Base-by-base conservation (phyloP, 495 filamentous ascomycete genomes). In the Penicillium angulare region DNA sequence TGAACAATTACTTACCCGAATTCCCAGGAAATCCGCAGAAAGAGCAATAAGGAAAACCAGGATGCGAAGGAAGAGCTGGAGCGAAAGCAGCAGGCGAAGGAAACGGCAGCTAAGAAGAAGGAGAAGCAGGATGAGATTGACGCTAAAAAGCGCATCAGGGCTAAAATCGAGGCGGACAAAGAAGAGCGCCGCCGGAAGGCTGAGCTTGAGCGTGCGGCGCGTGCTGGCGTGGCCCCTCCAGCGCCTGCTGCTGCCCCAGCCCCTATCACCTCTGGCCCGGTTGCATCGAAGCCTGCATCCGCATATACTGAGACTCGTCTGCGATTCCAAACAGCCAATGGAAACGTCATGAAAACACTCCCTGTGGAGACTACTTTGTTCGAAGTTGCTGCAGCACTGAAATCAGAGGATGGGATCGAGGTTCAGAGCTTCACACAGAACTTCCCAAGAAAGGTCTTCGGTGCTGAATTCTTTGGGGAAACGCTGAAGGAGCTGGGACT, bases 401-500 rank as follows among this genome's bases (percentile, higher is more conserved):
- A 80, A 60, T 54, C 80, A 50, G 85, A 91, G 48, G 80, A 77
- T 47, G 83, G 79, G 3, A 54, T 82, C 12, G 72, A 84, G 18
- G 86, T 93, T 15, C 76, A 72, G 29, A 89, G 81, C 52, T 96
- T 99, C 64, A 81, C 84, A 5, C 86, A 85, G 64, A 96, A 82
- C 21, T 97, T 92, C 63, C 93, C 93, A 5, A 83, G 78, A 62
- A 97, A 97, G 73, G 78, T 85, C 0, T 99, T 86, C 53, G 80
- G 87, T 32, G 68, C 75, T 20, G 74, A 89, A 5, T 95, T 93
- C 65, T 96, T 96, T 63, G 87, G 88, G 7, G 85, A 90, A 76
- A 90, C 91, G 13, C 67, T 99, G 52, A 93, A 93, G 71, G 95
- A 99, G 65, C 87, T 95, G 20, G 90, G 90, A 10, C 71, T 97